A percentile compares a stretch with the other conserved stretches of the same genome.
phyloP scores from a whole-genome alignment of 176 grass and related monocot species.

The Oropetium thomaeum region DNA sequence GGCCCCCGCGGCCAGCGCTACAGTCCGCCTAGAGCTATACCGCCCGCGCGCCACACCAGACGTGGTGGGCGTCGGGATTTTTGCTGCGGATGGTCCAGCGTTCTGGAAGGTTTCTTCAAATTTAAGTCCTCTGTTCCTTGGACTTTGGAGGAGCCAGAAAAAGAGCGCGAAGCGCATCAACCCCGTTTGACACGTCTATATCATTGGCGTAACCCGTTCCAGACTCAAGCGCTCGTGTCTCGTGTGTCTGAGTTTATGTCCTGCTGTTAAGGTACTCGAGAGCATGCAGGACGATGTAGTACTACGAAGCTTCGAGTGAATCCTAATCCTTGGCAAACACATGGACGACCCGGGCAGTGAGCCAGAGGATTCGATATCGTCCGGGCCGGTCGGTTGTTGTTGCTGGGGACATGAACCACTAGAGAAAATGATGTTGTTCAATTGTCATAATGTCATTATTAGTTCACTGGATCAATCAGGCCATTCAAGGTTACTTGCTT shows the following conservation, averaged over 20 bases:
- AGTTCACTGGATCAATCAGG: neutral
- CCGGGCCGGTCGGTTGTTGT: no score
- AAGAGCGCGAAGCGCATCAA: no score
- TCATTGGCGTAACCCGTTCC: neutral
- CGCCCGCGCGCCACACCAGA: no score
- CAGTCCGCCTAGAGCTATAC: neutral
- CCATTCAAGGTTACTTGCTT: neutral
- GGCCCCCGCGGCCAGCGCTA: neutral
- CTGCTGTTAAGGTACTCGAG: neutral
- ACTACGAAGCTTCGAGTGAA: neutral
- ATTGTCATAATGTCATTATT: neutral
- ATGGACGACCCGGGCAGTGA: neutral
- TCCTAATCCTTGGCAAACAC: neutral
- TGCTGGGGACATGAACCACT: neutral
- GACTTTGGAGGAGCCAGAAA: neutral
- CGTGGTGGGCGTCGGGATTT: neutral
- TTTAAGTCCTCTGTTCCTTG: neutral
- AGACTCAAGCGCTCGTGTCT: neutral
- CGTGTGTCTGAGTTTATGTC: neutral
- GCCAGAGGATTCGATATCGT: neutral
- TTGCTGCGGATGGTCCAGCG: neutral
- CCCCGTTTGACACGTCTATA: neutral
- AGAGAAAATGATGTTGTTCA: no score
- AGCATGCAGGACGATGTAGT: neutral
- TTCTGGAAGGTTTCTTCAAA: neutral